A percentile compares a stretch with the other conserved stretches of the same genome.
Conservation (phyloP, 176 grass and related monocot genomes). For the Cocos nucifera region DNA sequence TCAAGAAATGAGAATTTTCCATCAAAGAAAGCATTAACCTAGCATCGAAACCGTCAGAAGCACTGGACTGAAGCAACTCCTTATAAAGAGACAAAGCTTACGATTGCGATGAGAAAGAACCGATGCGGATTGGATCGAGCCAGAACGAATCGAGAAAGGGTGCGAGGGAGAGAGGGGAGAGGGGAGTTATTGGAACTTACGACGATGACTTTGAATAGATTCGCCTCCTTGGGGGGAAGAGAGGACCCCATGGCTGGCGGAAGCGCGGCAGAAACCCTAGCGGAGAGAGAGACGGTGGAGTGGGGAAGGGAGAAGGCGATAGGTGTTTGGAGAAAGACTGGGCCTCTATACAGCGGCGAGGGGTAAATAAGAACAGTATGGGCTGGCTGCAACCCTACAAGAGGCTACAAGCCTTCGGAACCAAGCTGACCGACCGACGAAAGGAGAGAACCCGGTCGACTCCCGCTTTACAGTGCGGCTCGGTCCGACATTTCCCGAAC, state of each 20-base stretch:
- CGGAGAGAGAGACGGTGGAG: constrained; percentile 20
- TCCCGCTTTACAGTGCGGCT: neutral
- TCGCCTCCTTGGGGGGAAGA: constrained; percentile 96
- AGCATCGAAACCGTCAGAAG: no score
- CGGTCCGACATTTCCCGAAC: no score
- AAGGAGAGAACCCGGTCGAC: neutral
- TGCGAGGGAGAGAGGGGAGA: neutral
- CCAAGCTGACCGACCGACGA: neutral
- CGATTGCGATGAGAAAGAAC: no score
- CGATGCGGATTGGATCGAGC: no score
- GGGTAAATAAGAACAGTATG: no score
- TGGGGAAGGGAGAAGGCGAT: constrained; percentile 14
- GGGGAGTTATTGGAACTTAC: constrained; percentile 37
- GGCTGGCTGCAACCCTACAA: constrained; percentile 36
- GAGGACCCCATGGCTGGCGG: constrained; percentile 69
- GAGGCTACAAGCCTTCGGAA: neutral
- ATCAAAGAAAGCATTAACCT: no score
- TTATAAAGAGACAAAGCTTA: no score
- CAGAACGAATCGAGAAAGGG: neutral
- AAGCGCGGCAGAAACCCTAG: constrained; percentile 6
- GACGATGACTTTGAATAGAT: constrained; percentile 99
- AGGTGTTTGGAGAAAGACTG: neutral
- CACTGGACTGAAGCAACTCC: no score
- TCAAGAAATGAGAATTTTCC: no score
- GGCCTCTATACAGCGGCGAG: no score